These are phyloP conservation scores for Niebla homalea DNA, from an alignment of 495 filamentous ascomycete species.

Conservation along the genomic window DNA sequence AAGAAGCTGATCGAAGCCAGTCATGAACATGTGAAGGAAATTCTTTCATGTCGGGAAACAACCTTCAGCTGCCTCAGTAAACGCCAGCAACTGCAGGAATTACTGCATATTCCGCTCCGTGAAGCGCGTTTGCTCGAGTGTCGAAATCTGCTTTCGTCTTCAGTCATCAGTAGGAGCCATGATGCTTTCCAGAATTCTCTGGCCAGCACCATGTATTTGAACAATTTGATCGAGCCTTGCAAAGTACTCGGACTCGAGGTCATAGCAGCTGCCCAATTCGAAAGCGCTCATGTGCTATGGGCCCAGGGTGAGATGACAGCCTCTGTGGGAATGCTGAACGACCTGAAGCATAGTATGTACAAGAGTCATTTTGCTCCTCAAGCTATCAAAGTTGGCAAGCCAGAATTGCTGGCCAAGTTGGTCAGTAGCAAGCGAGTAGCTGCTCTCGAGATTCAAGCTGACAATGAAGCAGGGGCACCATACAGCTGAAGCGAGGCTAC, in stretches of 20 bases:
- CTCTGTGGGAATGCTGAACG: constrained; percentile 77
- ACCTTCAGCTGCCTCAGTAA: constrained; percentile 69
- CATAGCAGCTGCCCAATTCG: constrained; percentile 57
- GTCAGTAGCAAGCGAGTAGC: constrained; percentile 31
- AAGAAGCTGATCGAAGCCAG: constrained; percentile 29
- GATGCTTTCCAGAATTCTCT: constrained; percentile 74
- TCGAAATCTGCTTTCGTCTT: constrained; percentile 55
- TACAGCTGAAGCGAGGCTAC: constrained; percentile 81
- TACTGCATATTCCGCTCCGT: constrained; percentile 39
- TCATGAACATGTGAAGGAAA: constrained; percentile 66
- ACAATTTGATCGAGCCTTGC: constrained; percentile 54
- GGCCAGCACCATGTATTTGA: constrained; percentile 67
- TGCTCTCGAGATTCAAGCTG: constrained; percentile 5
- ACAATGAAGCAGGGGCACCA: constrained; percentile 48
- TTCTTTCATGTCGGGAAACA: constrained; percentile 70
- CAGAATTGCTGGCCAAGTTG: constrained; percentile 74
- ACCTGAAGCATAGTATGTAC: constrained; percentile 30
- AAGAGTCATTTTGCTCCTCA: constrained; percentile 51
- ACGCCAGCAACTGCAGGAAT: constrained; percentile 45
- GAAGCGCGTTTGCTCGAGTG: constrained; percentile 62
- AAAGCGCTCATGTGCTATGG: constrained; percentile 84
- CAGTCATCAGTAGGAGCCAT: constrained; percentile 62
- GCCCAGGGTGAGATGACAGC: constrained; percentile 85
- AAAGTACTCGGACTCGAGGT: constrained; percentile 57
- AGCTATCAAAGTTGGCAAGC: constrained; percentile 56